Evolutionary conservation across 2,329 filamentous ascomycete genomes (phyloP), one percentile per base, ranked within the genome.

Genomic region (Fusarium newnesense): DNA sequence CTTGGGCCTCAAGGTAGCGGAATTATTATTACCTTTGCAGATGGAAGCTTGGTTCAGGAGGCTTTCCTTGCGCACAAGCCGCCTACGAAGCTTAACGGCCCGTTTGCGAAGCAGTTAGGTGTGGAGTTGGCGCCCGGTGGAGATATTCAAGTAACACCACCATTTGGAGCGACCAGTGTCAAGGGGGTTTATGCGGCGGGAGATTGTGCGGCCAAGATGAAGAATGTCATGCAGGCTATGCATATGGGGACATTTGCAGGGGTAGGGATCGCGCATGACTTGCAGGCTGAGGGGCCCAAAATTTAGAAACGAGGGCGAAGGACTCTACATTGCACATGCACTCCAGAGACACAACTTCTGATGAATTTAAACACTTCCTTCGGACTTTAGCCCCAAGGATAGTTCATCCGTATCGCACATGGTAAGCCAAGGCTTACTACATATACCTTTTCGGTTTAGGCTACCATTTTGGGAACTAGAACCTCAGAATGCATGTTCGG

Each of bases 401-500:
- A 9, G 28, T 30, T 30, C 7, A 7, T 9, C 28, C 28, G 28
- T 9, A 30, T 9, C 28, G 28, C 28, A 30, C 24, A 24, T 24
- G 24, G 24, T 24, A 24, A 24, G 24, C 2, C 3, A n/a, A 39
- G 13, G 9, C 18, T 39, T 18, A 2, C 13, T 21, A 9, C 32
- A 52, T 52, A 2, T 5, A 15, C 2, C 12, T 9, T 28, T 7
- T 28, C 50, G 7, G 10, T 0, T n/a, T 2, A 4, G 18, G 18
- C 4, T 39, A 9, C 12, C 9, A 26, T 16, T 12, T 9, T 18
- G 24, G 49, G 28, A 7, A 30, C 28, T 30, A 7, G 28, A 30
- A 16, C 32, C 8, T 9, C 11, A 2, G 4, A 3, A 11, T 1
- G 4, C 10, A 26, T 3, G 2, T 11, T 21, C 5, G 24, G 13